Evolutionary conservation across 768 basidiomycete genomes (phyloP), one percentile per base, ranked within the genome.

Genomic region (Amanita jacksonii): DNA sequence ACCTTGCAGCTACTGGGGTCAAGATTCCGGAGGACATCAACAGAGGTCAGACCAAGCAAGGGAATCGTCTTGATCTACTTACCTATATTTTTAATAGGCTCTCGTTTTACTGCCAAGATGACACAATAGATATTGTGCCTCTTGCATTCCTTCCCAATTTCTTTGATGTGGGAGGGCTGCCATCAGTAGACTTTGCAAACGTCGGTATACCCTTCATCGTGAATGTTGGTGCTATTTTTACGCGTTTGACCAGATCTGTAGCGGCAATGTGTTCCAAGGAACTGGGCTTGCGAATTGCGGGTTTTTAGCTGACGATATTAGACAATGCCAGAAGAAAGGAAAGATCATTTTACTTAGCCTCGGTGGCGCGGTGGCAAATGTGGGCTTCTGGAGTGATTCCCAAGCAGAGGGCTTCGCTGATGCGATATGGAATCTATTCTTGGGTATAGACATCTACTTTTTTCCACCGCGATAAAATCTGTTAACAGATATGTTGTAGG

Each of bases 361-460:
- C 18, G 78, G 79, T 18, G 79, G 79, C 23, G 79, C 76, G 10
- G 71, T 69, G 1, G 78, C 79, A 6, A 64, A 71, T 28, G 76
- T 69, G 8, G 69, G 69, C 7, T 83, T 85, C 55, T 58, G 58
- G 32, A 73, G 67, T 47, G 76, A 76, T 43, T 56, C 66, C 0
- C 67, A 79, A 50, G 83, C 75, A 6, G 48, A 55, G 6, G 55
- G 57, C 8, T 83, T 81, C 49, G 82, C 77, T 1, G 61, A 73
- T 41, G 70, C 69, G 0, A 72, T 85, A 41, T 85, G 84, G 84
- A 66, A 81, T 54, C 53, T 78, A 45, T 84, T 85, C 61, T 67
- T 86, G 30, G 84, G 81, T 63, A 44, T 28, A 62, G 45, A 3
- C 19, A 15, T 9, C 12, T 33, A 33, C 8, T n/a, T 28, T 39